Base-by-base conservation (phyloP, 257 asterid species). In the Lavandula angustifolia region DNA sequence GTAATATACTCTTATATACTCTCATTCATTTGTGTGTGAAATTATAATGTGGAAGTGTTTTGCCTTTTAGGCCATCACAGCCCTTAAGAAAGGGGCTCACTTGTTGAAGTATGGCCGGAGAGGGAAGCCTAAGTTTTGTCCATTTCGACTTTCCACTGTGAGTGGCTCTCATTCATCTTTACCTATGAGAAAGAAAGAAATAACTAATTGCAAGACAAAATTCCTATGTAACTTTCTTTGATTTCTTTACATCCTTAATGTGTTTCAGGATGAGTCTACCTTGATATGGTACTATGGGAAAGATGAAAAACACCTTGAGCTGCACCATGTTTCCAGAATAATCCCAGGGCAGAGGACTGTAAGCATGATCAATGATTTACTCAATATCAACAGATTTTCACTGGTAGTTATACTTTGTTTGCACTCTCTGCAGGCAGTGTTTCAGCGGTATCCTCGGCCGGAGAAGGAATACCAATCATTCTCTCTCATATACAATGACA, bases 331-430 rank as follows among this genome's bases (percentile, higher is more conserved):
- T 74, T 78, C 95, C 64, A 75, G 76, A 77, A 92, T 92, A 62
- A 80, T 92, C 70, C 99, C 99, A 31, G 99, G 99, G 62, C 97
- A 89, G 78, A 79, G 99, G 73, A 89, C 99, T 70, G 99, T 92
- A 75, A 92, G 97, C 82, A 64, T 70, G 73, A 66, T 55, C 35
- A 3, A 18, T 56, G 69, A 64, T 48, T 69, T 55, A 58, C 56
- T 68, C 37, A 17, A 38, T 54, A 62, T 58, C 9, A 9, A 18
- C 52, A 54, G 49, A 60, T 48, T 22, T 22, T 22, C 27, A 22
- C 27, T 0, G 27, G 1, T 22, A 22, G 27, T 22, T 2, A 22
- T 22, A 22, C 18, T 67, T 72, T 43, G 56, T 58, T 61, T 42
- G 60, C 52, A 55, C 65, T 46, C 58, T 43, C 54, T 54, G 48